phyloP scores from a whole-genome alignment of 192 early-diverging fungal genomes.

The Gonapodya prolifera region DNA sequence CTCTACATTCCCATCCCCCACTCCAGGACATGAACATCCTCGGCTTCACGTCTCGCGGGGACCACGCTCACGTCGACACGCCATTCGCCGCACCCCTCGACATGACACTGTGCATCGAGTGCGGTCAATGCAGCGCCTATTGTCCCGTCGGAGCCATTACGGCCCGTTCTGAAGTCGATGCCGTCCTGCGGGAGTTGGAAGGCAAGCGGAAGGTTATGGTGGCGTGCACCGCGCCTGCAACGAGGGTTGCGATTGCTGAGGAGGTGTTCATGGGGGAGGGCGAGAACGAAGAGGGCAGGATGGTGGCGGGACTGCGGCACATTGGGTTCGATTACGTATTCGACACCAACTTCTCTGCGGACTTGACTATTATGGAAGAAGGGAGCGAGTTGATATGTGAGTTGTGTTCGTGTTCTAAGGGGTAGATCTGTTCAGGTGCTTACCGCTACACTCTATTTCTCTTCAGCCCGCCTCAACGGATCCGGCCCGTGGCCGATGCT shows the following conservation, averaged over 20 bases:
- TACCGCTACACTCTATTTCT: constrained; percentile 2
- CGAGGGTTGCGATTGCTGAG: constrained; percentile 6
- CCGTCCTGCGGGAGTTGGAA: constrained; percentile 4
- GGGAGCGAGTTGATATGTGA: constrained; percentile 88
- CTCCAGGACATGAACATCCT: constrained; percentile 2
- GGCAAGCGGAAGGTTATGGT: not conserved
- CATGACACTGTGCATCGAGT: constrained; percentile 3
- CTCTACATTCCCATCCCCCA: too few relatives aligned
- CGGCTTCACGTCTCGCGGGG: constrained; percentile 7
- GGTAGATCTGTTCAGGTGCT: not conserved
- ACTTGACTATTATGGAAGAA: constrained; percentile 71
- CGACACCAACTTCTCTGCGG: constrained; percentile 80
- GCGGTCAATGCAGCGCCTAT: constrained; percentile 7
- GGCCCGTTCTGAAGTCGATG: not conserved
- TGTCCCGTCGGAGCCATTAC: constrained; percentile 9
- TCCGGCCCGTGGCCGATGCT: constrained; percentile 5
- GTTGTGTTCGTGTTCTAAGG: constrained; percentile 54
- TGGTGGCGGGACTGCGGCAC: constrained; percentile 2
- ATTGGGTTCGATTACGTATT: constrained; percentile 79
- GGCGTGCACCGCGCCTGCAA: constrained; percentile 5
- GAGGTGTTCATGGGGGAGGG: not conserved
- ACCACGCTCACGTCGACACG: not conserved
- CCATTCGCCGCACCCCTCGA: constrained; percentile 1
- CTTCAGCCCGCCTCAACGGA: not conserved
- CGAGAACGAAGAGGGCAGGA: not conserved